Conservation (phyloP, 495 filamentous ascomycete genomes). For the Talaromyces wortmannii region DNA sequence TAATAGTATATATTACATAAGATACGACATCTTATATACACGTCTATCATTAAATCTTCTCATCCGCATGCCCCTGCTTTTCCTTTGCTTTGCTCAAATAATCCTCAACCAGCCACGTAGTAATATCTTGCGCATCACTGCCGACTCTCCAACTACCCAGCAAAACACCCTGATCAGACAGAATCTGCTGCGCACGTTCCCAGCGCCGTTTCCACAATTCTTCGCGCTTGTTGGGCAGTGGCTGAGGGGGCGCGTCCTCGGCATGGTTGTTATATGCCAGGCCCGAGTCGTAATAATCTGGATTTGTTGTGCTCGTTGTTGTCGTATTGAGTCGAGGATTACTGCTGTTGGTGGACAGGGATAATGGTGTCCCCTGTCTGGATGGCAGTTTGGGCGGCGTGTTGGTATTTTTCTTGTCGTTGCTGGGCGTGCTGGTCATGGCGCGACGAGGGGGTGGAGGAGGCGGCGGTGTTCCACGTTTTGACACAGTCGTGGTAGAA, state of each 20-base stretch:
- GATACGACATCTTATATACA: background rate
- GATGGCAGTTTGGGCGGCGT: slow-evolving; percentile 8
- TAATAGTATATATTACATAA: too few relatives aligned
- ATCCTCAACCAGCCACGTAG: slow-evolving; percentile 43
- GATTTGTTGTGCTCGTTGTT: background rate
- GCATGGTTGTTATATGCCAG: background rate
- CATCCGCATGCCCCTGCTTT: slow-evolving; percentile 1
- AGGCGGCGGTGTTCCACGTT: slow-evolving; percentile 8
- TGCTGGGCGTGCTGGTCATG: slow-evolving; percentile 8
- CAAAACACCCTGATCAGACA: slow-evolving; percentile 62
- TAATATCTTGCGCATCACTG: slow-evolving; percentile 62
- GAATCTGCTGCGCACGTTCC: slow-evolving; percentile 62
- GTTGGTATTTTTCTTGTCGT: slow-evolving; percentile 1
- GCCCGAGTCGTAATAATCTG: background rate
- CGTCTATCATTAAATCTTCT: background rate
- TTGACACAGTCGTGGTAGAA: background rate
- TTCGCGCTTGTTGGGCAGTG: slow-evolving; percentile 63
- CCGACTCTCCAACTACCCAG: slow-evolving; percentile 83
- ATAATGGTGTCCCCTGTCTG: slow-evolving; percentile 4
- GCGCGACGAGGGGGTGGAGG: slow-evolving; percentile 1
- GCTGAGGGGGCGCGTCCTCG: slow-evolving; percentile 4
- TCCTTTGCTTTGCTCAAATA: slow-evolving; percentile 19
- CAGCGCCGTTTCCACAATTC: slow-evolving; percentile 78
- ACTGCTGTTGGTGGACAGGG: slow-evolving; percentile 8
- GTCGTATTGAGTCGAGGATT: background rate